Base-by-base conservation (phyloP, 352 stramenopile genomes). In the Aphanomyces stellatus region DNA sequence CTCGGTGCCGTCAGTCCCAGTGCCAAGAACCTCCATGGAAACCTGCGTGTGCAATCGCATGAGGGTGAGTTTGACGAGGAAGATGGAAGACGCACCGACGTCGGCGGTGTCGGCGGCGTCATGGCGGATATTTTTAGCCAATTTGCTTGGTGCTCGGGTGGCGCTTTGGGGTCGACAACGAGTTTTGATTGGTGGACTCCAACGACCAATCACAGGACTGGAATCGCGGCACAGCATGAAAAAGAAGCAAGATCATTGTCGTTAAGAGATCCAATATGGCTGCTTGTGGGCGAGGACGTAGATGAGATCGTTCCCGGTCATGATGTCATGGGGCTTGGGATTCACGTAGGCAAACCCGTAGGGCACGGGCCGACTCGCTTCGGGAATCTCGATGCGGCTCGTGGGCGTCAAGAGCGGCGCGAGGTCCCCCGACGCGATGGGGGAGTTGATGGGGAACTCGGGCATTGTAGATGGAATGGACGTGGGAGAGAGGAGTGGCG, bases 321-420 rank as follows among this genome's bases (percentile, higher is more conserved):
- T 74, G 15, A 89, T 65, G 64, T 94, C 85, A 56, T 78, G 75
- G 7, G 85, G 79, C 48, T 88, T 79, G 27, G 85, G 85, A 63
- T 91, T 94, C 70, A 91, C 81, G 56, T 91, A 94, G 25, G 91
- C 84, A 53, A 88, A 94, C 13, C 85, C 85, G 43, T 87, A 94
- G 0, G 85, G 84, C 22, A 92, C 76, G 55, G 76, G 87, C 43
- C 85, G 82, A n/a, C 85, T 71, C 13, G 72, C 75, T 41, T 90
- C 82, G 4, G 74, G 72, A 27, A 91, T 69, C 70, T 91, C 71
- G 51, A 90, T 72, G 28, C 82, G 60, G 43, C 55, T 64, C 17
- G 34, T 63, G 28, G 55, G 35, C 19, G 24, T 48, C n/a, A 51
- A 7, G 19, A 63, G n/a, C 19, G 41, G 55, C 3, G 59, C 24